Evolutionary conservation across 2,329 filamentous ascomycete genomes (phyloP), one percentile per base, ranked within the genome.

Genomic region (Diaporthe velutina): DNA sequence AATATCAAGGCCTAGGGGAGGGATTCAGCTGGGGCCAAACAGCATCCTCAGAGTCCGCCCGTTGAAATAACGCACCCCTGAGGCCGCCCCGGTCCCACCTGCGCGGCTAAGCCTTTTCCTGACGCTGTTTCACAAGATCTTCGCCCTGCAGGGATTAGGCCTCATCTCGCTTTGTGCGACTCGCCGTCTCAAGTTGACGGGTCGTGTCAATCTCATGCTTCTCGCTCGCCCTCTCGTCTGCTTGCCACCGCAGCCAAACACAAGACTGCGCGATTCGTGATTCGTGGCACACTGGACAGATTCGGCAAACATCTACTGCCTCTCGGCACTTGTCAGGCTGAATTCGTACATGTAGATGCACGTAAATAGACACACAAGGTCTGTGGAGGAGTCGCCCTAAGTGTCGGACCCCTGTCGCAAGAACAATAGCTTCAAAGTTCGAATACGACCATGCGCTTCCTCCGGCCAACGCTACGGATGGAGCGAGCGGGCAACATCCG

Each of bases 111-210:
- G 48, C 64, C 64, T 52, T 38, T 54, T 68, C 17, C 64, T 54
- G 48, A 40, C 64, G 33, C 15, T 54, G 64, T 68, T 68, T 68
- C 64, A 67, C 64, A 52, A 67, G 64, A 67, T 67, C 64, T 67
- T 67, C 54, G 45, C 40, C 30, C 33, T 30, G 70, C 55, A 61
- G 48, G 70, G 55, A 52, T 71, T 30, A 50, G 33, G 25, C 54
- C 70, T 72, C 70, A 72, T 72, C 70, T 72, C 70, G 70, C 70
- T 64, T 72, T 72, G 45, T 64, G 19, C 70, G 57, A 72, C 70
- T 61, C 70, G 70, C 57, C 25, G 70, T 72, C 70, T 71, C 70
- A 61, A 60, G 40, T 60, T 6, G 35, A 33, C 40, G 68, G 68
- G 30, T 10, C 40, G 48, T 12, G 38, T 19, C 54, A 52, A 60